Evolutionary conservation across 2,329 filamentous ascomycete species (phyloP).

Genomic region (Verticillium nonalfalfae): DNA sequence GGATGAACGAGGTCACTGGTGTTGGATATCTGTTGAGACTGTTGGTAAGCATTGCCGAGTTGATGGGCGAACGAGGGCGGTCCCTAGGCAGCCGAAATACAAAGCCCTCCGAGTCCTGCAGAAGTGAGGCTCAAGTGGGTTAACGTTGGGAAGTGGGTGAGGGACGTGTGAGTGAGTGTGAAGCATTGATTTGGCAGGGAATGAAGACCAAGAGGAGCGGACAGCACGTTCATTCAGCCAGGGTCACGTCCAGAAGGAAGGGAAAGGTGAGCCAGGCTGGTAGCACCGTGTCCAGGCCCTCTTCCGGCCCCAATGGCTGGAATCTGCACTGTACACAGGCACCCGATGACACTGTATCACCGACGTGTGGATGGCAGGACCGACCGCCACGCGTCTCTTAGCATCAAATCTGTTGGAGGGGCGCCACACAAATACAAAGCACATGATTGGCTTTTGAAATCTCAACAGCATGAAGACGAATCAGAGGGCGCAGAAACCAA

Average conservation of each 20-base stretch:
- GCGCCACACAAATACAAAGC: background rate
- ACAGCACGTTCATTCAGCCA: background rate
- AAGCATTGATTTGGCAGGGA: too few species aligned
- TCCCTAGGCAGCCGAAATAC: background rate
- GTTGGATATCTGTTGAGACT: background rate
- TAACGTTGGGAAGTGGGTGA: too few species aligned
- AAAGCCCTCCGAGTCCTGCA: background rate
- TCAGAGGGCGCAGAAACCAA: background rate
- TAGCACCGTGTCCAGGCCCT: background rate
- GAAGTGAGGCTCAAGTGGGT: background rate
- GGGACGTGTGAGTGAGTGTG: too few species aligned
- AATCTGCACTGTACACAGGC: background rate
- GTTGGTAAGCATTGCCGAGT: background rate
- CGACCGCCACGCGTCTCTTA: background rate
- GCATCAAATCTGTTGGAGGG: background rate
- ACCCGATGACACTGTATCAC: background rate
- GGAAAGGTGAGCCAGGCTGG: background rate
- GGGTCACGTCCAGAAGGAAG: background rate
- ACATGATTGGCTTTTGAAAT: background rate
- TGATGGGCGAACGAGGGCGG: background rate
- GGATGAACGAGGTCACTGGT: background rate
- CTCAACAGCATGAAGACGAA: background rate
- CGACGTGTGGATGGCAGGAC: background rate
- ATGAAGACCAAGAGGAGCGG: background rate
- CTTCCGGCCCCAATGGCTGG: background rate